Evolutionary conservation across 495 filamentous ascomycete genomes (phyloP).

Genomic region (Podospora comata): DNA sequence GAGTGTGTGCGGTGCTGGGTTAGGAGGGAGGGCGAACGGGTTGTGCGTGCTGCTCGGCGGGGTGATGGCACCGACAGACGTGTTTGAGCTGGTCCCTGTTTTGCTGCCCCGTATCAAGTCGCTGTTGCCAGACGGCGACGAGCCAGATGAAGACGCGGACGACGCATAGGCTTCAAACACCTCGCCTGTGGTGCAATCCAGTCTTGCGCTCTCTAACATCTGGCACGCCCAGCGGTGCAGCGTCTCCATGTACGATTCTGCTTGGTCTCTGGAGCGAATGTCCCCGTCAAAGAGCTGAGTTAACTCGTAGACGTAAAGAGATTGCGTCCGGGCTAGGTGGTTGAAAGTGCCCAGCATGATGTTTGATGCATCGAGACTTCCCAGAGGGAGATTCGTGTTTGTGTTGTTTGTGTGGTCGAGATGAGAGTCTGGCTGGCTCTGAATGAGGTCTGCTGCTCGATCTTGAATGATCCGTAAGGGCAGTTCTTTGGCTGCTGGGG

Average conservation of each 20-base stretch:
- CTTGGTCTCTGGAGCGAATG: slow-evolving; percentile 46
- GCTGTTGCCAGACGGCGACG: not conserved
- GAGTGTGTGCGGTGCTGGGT: slow-evolving; percentile 13
- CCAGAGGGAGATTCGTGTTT: slow-evolving; percentile 12
- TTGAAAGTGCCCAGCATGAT: slow-evolving; percentile 16
- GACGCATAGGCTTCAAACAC: not conserved
- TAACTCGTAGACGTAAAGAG: slow-evolving; percentile 51
- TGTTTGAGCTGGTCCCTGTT: not conserved
- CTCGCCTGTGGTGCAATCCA: slow-evolving; percentile 23
- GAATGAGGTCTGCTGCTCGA: slow-evolving; percentile 21
- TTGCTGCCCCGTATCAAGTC: not conserved
- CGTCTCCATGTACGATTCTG: slow-evolving; percentile 45
- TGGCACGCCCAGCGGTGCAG: slow-evolving; percentile 42
- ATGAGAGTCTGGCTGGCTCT: slow-evolving; percentile 8
- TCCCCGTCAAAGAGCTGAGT: slow-evolving; percentile 59
- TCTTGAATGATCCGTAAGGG: slow-evolving; percentile 29
- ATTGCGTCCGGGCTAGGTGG: slow-evolving; percentile 46
- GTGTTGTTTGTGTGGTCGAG: not conserved
- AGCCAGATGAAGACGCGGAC: not conserved
- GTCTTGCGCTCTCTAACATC: slow-evolving; percentile 32
- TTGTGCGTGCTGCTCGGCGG: slow-evolving; percentile 14
- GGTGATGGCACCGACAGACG: not conserved
- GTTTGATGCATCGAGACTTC: not conserved
- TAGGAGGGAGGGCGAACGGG: slow-evolving; percentile 29
- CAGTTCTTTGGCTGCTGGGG: slow-evolving; percentile 16